Base-by-base conservation (phyloP, 2,329 filamentous ascomycete genomes). In the Pseudogymnoascus sp. region DNA sequence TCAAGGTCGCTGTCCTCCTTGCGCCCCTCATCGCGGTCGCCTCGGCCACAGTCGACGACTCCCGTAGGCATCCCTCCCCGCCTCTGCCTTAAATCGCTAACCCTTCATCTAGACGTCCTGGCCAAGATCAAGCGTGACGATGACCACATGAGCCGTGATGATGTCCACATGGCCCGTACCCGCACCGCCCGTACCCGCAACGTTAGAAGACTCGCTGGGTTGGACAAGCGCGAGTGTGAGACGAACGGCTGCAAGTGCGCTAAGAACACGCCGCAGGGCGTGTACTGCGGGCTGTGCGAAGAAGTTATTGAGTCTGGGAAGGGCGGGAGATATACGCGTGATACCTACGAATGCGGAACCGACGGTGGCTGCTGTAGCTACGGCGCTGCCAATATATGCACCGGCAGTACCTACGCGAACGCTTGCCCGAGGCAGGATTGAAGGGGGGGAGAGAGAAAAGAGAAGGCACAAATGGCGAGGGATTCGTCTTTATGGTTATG, bases 11-110 rank as follows among this genome's bases (percentile, higher is more conserved):
- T 41, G 30, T 61, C 54, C 47, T 68, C 35, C 43, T 66, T 8
- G 60, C 63, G 47, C 47, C 47, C 25, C 47, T 54, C 47, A 11
- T 54, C 37, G 30, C 66, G 50, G 66, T 65, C 37, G 66, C 61
- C 58, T 28, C 68, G 25, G 63, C 65, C 18, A 63, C 63, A 43
- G 62, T 65, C 60, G 65, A 64, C 47, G 63, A 64, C 37, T 67
- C 67, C 38, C 69, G 70, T 62, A 64, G 65, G 14, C 64, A 64
- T 30, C 64, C 70, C 62, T 68, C 35, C 18, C 28, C 43, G 58
- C 20, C 16, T 66, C n/a, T 63, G 61, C 47, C 8, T 32, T 7
- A 32, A 18, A 16, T n/a, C 47, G n/a, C 47, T 54, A 18, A 54
- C 47, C 4, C n/a, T 9, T n/a, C n/a, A 47, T 9, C 6, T 22